Evolutionary conservation across 2,329 filamentous ascomycete species (phyloP), one percentile per base, ranked within the genome.

Genomic region (Diaporthe caulivora): DNA sequence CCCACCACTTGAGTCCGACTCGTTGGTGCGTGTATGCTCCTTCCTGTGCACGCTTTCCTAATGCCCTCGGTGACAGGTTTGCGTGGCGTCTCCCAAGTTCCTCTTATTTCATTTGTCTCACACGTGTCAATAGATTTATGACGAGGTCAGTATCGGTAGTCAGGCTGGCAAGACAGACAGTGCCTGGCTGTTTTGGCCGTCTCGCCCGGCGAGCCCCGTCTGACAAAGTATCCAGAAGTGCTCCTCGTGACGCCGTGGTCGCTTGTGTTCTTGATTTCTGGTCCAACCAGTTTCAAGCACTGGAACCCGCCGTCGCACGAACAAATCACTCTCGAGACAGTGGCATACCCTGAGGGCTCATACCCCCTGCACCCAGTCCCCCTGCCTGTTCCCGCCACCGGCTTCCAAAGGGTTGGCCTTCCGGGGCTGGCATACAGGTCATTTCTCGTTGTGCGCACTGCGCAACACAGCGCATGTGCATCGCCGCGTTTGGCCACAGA

Each of bases 401-500:
- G 70, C 70, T 69, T 58, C 47, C 31, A 24, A 17, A 3, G 60
- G n/a, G 67, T 70, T 73, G 73, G 65, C 34, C 51, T 17, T 29
- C 9, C 18, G 15, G 31, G n/a, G 37, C 37, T 26, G 40, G 47
- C 65, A 42, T 40, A 71, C 51, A 57, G 51, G n/a, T 11, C 42
- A 70, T 44, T 51, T 57, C n/a, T 53, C 60, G 57, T 72, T 49
- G 51, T 44, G 73, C 73, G 70, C 37, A 49, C 68, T 40, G 47
- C 65, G 70, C 70, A 13, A 60, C 73, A 73, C 73, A 67, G 24
- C 70, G 58, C 73, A 79, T 34, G 47, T 67, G 78, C 71, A 31
- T 68, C 72, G 34, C 77, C 72, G 51, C 75, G 73, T 58, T 79
- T 79, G 29, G 75, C 78, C 24, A 78, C 73, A 47, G 77, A 62